Evolutionary conservation across 768 basidiomycete genomes (phyloP).

Genomic region (Lactarius evosmus): DNA sequence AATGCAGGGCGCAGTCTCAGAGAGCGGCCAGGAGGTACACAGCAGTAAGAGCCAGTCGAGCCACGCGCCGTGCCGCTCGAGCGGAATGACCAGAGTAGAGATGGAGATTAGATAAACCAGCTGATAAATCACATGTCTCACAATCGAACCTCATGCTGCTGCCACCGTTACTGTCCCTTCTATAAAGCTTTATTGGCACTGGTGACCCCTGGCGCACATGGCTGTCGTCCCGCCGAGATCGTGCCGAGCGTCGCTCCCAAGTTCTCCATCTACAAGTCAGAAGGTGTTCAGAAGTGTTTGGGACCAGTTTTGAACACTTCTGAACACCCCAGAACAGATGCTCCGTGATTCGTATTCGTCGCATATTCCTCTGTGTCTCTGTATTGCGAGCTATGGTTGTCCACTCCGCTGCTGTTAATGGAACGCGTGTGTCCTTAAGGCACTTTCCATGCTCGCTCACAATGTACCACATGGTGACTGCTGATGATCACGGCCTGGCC

Average conservation of each 20-base stretch:
- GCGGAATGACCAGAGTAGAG: too few relatives aligned
- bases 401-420: neutral
- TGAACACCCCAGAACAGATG: too few relatives aligned
- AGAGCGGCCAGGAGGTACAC: slow-evolving; percentile 75
- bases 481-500: neutral
- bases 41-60: too few relatives aligned
- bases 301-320: too few relatives aligned
- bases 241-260: neutral
- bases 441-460: neutral
- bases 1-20: slow-evolving; percentile 78
- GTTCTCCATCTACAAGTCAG: neutral
- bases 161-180: neutral
- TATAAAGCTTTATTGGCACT: neutral
- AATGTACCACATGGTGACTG: neutral
- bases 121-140: too few relatives aligned
- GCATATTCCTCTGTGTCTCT: neutral
- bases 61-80: too few relatives aligned
- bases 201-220: neutral
- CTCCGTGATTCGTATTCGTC: neutral
- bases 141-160: neutral
- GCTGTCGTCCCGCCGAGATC: neutral
- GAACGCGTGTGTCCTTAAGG: neutral
- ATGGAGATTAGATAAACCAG: too few relatives aligned
- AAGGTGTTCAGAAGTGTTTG: too few relatives aligned
- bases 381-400: neutral